phyloP scores from a whole-genome alignment of 2,329 filamentous ascomycete genomes.

The Mycocentrospora acerina region DNA sequence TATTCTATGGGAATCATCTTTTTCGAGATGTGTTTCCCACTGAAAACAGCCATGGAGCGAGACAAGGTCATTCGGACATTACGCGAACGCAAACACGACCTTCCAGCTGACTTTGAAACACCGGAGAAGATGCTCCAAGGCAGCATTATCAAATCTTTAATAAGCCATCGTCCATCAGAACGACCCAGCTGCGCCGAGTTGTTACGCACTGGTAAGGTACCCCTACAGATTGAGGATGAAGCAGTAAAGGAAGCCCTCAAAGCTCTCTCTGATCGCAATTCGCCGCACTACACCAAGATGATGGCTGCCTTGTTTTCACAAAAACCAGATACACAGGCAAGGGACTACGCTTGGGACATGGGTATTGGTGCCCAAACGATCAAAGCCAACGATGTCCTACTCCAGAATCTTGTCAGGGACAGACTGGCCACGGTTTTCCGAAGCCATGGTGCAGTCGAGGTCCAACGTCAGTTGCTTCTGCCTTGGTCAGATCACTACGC shows the following conservation, averaged over 20 bases:
- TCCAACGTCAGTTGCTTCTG: slow-evolving; percentile 72
- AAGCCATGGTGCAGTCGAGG: slow-evolving; percentile 85
- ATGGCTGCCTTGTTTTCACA: slow-evolving; percentile 80
- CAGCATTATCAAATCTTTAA: slow-evolving; percentile 74
- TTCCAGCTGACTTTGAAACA: slow-evolving; percentile 73
- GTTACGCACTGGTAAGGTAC: slow-evolving; percentile 80
- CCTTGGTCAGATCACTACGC: slow-evolving; percentile 79
- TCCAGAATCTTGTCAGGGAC: slow-evolving; percentile 73
- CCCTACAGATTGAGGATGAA: slow-evolving; percentile 90
- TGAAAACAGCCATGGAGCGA: slow-evolving; percentile 65
- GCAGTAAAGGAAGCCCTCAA: slow-evolving; percentile 81
- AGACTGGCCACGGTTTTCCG: slow-evolving; percentile 77
- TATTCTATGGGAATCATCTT: slow-evolving; percentile 97
- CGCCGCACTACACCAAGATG: slow-evolving; percentile 87
- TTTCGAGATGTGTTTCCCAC: slow-evolving; percentile 86
- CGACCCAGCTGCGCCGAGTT: slow-evolving; percentile 82
- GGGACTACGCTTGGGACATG: slow-evolving; percentile 62
- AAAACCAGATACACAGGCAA: slow-evolving; percentile 70
- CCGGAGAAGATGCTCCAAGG: slow-evolving; percentile 70
- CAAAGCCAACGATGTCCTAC: slow-evolving; percentile 60
- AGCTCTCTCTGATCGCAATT: slow-evolving; percentile 77
- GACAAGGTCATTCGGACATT: slow-evolving; percentile 68
- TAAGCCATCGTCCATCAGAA: slow-evolving; percentile 79
- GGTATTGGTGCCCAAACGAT: slow-evolving; percentile 35
- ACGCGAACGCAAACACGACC: slow-evolving; percentile 64